Evolutionary conservation across 306 rosid genomes (phyloP).

Genomic region (Vigna reflexopilosa): DNA sequence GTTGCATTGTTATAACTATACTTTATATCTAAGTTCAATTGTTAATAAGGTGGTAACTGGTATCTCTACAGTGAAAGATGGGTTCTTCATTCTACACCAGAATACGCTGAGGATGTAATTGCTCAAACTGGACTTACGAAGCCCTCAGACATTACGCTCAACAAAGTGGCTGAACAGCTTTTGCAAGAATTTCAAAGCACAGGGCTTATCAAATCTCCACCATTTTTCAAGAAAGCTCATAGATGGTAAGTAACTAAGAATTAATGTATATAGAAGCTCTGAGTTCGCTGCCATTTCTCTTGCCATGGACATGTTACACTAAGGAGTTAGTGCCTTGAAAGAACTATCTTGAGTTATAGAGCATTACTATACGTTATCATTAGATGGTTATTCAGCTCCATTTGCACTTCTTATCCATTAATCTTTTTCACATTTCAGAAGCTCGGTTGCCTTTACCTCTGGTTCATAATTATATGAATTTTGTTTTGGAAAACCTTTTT

Average conservation of each 20-base stretch:
- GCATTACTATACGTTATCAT: neutral
- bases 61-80: constrained; percentile 73
- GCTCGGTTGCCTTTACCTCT: neutral
- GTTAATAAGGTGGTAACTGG: constrained; percentile 36
- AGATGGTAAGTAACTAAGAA: constrained; percentile 80
- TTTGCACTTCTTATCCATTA: neutral
- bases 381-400: constrained; percentile 1
- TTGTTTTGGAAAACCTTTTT: neutral
- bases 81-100: constrained; percentile 86
- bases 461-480: neutral
- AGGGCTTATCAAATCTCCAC: constrained; percentile 59
- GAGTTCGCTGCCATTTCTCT: constrained; percentile 25
- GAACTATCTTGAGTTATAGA: constrained; percentile 25
- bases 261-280: constrained; percentile 23
- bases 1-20: constrained; percentile 26
- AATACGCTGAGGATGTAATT: constrained; percentile 77
- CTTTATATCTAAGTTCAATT: constrained; percentile 25
- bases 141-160: constrained; percentile 66
- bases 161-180: constrained; percentile 80
- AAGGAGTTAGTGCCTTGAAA: constrained; percentile 5
- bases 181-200: constrained; percentile 69
- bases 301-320: constrained; percentile 30
- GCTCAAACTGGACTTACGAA: constrained; percentile 83
- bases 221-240: constrained; percentile 81
- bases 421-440: constrained; percentile 2